A percentile compares a stretch with the other conserved stretches of the same genome.
Conservation (phyloP, 2,329 filamentous ascomycete genomes). For the Colletotrichum plurivorum region DNA sequence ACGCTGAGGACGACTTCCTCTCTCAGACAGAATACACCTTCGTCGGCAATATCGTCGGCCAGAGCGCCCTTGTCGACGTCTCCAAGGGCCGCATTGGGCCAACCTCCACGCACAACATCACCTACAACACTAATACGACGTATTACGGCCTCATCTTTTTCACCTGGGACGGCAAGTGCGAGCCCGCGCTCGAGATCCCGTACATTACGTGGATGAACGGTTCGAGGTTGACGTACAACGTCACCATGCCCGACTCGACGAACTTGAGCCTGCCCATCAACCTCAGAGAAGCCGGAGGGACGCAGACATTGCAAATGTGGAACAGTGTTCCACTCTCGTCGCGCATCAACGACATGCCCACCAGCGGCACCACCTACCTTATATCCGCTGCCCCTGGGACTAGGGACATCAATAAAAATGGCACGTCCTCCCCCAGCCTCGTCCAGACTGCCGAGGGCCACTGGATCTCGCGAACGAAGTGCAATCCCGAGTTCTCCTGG, state of each 20-base stretch:
- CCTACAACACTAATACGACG: constrained; percentile 23
- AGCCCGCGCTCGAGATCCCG: background rate
- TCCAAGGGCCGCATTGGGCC: constrained; percentile 22
- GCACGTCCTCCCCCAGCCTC: constrained; percentile 4
- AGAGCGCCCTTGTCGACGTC: constrained; percentile 26
- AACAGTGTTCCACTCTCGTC: constrained; percentile 5
- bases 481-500: constrained; percentile 19
- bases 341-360: constrained; percentile 5
- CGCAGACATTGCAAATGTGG: constrained; percentile 14
- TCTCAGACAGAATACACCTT: constrained; percentile 17
- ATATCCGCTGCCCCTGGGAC: background rate
- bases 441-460: constrained; percentile 12
- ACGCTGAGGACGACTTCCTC: constrained; percentile 16
- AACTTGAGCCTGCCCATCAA: constrained; percentile 1
- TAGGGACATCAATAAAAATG: too few relatives aligned
- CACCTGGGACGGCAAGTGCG: constrained; percentile 26
- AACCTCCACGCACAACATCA: constrained; percentile 22
- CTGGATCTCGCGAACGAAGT: constrained; percentile 23
- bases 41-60: constrained; percentile 26
- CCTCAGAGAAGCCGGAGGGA: background rate
- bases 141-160: constrained; percentile 14
- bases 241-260: constrained; percentile 16
- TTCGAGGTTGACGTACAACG: background rate
- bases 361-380: constrained; percentile 26
- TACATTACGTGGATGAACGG: constrained; percentile 8